Evolutionary conservation across 306 rosid species (phyloP), one percentile per base, ranked within the genome.

Genomic region (Fagus sylvatica): DNA sequence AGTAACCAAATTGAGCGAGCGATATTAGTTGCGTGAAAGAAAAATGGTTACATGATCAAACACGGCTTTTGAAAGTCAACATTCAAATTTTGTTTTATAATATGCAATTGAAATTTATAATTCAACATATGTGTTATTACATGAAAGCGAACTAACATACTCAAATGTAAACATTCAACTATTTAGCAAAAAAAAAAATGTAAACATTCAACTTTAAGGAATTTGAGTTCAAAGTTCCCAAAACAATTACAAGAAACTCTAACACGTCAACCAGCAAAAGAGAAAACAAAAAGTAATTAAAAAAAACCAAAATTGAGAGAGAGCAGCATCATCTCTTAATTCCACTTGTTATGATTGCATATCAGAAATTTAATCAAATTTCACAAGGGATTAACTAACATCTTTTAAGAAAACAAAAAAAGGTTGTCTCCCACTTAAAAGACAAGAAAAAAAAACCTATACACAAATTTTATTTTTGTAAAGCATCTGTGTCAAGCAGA

Each of bases 1-100:
- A 15, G 22, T 34, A 8, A 2, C 19, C 49, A 39, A 4, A 6
- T n/a, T 13, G 48, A 37, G n/a, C 3, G 1, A n/a, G 51, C 51
- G 51, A 22, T 22, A 22, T 22, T 10, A 10, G 1, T 46, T 46
- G 4, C 15, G 13, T 4, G 1, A 1, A 34, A 6, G 37, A 15
- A 12, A 34, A 3, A 8, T 37, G 32, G 49, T 39, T 40, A 22
- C 40, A 7, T 10, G 5, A 17, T 39, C 71, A 39, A 66, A 66
- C 71, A 66, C 71, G 71, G 49, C 71, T 66, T 37, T 39, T 66
- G 10, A 19, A 4, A 57, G 71, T 39, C 71, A 39, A 66, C 28
- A 22, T 22, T 22, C 28, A 66, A n/a, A 46, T 46, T 40, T 66
- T 11, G 39, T 6, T 7, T 28, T 6, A 1, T 34, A 5, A 34